Evolutionary conservation across 2,329 filamentous ascomycete genomes (phyloP).

Genomic region (Atkinsonella texensis): DNA sequence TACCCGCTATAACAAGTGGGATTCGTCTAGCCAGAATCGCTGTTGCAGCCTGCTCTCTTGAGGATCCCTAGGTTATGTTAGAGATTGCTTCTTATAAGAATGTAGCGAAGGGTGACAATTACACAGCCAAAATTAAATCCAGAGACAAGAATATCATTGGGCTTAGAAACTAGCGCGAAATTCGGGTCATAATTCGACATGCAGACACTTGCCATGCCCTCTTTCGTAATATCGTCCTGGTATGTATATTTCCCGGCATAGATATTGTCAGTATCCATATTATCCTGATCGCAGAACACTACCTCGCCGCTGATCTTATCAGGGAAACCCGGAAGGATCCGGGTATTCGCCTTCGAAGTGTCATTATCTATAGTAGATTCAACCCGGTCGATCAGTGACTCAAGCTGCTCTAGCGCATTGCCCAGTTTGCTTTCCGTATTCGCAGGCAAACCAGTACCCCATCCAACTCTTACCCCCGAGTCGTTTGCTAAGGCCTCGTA

Average conservation of each 20-base stretch:
- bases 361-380: constrained; percentile 6
- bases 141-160: constrained; percentile 69
- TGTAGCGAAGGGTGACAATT: neutral
- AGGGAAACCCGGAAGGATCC: constrained; percentile 77
- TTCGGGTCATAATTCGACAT: constrained; percentile 86
- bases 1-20: constrained; percentile 66
- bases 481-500: constrained; percentile 55
- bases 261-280: constrained; percentile 86
- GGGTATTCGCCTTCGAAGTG: constrained; percentile 11
- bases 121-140: constrained; percentile 89
- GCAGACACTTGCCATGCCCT: constrained; percentile 77
- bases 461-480: constrained; percentile 7
- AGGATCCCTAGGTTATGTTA: neutral
- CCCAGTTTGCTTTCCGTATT: neutral
- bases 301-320: constrained; percentile 77
- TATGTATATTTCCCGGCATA: constrained; percentile 91
- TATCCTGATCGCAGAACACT: constrained; percentile 68
- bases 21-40: constrained; percentile 73
- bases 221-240: constrained; percentile 64
- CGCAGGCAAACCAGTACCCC: constrained; percentile 7
- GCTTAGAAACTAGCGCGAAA: constrained; percentile 51
- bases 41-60: constrained; percentile 72
- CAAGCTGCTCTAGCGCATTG: constrained; percentile 3
- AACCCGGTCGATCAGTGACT: constrained; percentile 10
- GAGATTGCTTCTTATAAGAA: neutral